Percentiles rank a stretch among this genome's conserved stretches.
Evolutionary conservation across 1,284 basidiomycete genomes (phyloP).

Genomic region (Pseudozyma sp.): DNA sequence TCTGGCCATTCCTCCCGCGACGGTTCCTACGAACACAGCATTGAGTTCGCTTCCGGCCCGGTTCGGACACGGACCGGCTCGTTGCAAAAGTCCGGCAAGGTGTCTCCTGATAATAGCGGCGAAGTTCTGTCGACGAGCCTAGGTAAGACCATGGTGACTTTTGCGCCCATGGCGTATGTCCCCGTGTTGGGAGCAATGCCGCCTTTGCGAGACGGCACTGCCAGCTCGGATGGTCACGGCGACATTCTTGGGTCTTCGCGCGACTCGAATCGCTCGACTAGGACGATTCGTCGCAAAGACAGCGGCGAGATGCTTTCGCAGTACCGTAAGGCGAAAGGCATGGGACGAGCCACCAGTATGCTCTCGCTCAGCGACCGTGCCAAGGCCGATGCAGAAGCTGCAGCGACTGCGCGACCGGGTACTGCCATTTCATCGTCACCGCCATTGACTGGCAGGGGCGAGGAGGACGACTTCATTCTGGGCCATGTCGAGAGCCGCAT

Average conservation of each 20-base stretch:
- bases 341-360: slow-evolving; percentile 49
- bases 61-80: slow-evolving; percentile 20
- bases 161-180: slow-evolving; percentile 41
- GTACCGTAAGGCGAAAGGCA: slow-evolving; percentile 57
- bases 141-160: slow-evolving; percentile 30
- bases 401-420: slow-evolving; percentile 9
- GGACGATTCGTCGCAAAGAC: slow-evolving; percentile 50
- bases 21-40: slow-evolving; percentile 24
- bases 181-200: slow-evolving; percentile 48
- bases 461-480: slow-evolving; percentile 36
- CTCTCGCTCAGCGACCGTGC: slow-evolving; percentile 39
- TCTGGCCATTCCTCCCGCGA: slow-evolving; percentile 28
- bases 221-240: slow-evolving; percentile 17
- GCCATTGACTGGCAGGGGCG: neutral
- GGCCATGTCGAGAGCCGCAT: slow-evolving; percentile 39
- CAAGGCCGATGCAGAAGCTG: slow-evolving; percentile 35
- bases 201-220: slow-evolving; percentile 22
- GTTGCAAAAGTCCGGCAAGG: slow-evolving; percentile 21
- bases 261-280: slow-evolving; percentile 11
- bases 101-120: slow-evolving; percentile 26
- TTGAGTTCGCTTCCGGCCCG: slow-evolving; percentile 13
- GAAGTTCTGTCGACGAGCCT: slow-evolving; percentile 34
- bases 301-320: slow-evolving; percentile 63
- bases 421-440: slow-evolving; percentile 19
- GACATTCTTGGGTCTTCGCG: slow-evolving; percentile 8